Conservation (phyloP, 2,329 filamentous ascomycete genomes). For the Aspergillus piperis region DNA sequence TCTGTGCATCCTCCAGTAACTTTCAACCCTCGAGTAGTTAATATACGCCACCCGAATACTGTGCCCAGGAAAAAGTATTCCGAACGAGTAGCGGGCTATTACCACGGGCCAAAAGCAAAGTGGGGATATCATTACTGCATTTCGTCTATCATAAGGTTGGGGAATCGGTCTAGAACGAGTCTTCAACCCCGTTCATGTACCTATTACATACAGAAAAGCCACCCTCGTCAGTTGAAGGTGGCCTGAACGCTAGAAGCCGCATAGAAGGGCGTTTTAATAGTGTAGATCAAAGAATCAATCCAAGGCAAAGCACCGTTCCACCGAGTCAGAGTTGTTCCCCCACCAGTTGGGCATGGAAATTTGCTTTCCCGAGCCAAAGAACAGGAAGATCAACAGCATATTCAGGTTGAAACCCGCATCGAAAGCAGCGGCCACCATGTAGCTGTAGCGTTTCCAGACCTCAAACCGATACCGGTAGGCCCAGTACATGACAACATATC, state of each 20-base stretch:
- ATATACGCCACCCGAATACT: neutral
- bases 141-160: neutral
- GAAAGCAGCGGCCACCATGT: conserved; percentile 62
- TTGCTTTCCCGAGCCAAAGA: conserved; percentile 59
- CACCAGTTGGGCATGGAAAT: conserved; percentile 65
- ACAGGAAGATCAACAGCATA: conserved; percentile 62
- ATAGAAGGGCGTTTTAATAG: no score
- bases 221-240: neutral
- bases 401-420: conserved; percentile 65
- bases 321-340: conserved; percentile 58
- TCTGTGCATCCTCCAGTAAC: neutral
- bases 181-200: neutral
- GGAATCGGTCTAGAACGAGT: neutral
- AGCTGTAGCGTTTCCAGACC: conserved; percentile 63
- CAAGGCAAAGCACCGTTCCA: conserved; percentile 62
- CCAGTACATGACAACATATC: conserved; percentile 63
- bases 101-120: neutral
- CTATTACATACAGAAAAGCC: neutral
- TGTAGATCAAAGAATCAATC: conserved; percentile 14
- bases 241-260: neutral
- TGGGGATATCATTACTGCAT: neutral
- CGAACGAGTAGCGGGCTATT: neutral
- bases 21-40: neutral
- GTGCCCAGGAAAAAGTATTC: neutral
- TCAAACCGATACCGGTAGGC: conserved; percentile 58